phyloP scores from a whole-genome alignment of 805 yeast genomes.

The Sungouiella blattae region DNA sequence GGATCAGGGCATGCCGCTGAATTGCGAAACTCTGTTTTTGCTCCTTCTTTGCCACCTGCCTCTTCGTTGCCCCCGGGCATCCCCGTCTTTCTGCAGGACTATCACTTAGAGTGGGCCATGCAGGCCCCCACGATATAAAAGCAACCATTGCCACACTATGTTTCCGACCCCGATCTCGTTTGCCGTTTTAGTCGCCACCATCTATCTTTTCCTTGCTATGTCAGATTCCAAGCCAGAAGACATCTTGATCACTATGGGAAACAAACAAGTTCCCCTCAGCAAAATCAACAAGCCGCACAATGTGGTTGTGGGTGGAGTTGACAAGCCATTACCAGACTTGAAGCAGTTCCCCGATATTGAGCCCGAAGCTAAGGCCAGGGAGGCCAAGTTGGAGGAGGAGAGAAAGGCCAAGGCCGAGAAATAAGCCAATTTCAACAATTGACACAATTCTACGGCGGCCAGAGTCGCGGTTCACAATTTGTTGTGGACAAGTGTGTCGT shows the following conservation, averaged over 20 bases:
- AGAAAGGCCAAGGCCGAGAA: not conserved
- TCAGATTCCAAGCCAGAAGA: slow-evolving; percentile 6
- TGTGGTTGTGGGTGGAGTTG: slow-evolving; percentile 13
- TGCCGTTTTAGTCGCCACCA: not conserved
- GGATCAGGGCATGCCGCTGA: no score
- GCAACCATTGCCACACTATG: not conserved
- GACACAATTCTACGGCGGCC: no score
- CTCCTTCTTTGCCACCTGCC: no score
- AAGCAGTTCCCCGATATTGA: slow-evolving; percentile 26
- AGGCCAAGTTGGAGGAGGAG: slow-evolving; percentile 14
- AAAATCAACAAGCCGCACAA: slow-evolving; percentile 38
- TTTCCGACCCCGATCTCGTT: not conserved
- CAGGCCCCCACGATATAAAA: not conserved
- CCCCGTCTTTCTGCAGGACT: no score
- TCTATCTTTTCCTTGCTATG: not conserved
- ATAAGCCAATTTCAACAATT: no score
- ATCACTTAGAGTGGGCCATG: no score
- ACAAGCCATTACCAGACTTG: slow-evolving; percentile 19
- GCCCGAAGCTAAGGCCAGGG: slow-evolving; percentile 30
- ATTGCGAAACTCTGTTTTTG: no score
- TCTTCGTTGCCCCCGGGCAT: no score
- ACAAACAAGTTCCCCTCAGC: slow-evolving; percentile 34
- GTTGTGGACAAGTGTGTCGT: no score
- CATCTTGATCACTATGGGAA: slow-evolving; percentile 29
- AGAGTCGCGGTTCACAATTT: no score